These are phyloP conservation scores for Irpex rosettiformis DNA, from an alignment of 1,284 basidiomycete genomes.

Conservation along the genomic window DNA sequence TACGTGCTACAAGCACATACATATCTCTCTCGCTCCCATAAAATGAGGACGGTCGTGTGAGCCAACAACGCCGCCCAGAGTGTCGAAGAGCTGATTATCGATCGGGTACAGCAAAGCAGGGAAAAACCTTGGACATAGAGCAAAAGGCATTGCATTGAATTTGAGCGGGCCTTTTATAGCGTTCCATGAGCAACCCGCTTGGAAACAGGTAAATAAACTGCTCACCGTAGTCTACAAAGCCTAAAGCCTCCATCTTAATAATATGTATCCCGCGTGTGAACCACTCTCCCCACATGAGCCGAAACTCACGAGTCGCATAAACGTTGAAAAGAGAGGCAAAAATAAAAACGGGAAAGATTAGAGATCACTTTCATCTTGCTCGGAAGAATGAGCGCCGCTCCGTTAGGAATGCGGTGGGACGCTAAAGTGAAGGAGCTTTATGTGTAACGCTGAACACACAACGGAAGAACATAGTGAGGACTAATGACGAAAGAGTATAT, in stretches of 20 bases:
- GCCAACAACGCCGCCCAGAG: conserved; percentile 74
- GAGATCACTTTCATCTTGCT: conserved; percentile 58
- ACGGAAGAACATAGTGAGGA: conserved; percentile 1
- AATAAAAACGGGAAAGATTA: conserved; percentile 34
- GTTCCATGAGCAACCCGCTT: neutral
- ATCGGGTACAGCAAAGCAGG: no score
- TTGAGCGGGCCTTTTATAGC: neutral
- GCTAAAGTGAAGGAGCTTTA: conserved; percentile 71
- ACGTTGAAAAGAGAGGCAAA: conserved; percentile 41
- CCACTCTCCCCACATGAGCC: conserved; percentile 37
- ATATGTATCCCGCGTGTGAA: conserved; percentile 58
- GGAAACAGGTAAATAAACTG: neutral
- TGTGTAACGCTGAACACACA: neutral
- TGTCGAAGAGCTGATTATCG: conserved; percentile 65
- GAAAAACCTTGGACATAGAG: neutral
- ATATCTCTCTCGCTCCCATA: conserved; percentile 68
- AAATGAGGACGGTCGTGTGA: conserved; percentile 85
- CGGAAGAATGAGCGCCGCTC: conserved; percentile 77
- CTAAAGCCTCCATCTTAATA: neutral
- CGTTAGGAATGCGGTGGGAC: conserved; percentile 57
- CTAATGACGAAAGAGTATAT: conserved; percentile 22
- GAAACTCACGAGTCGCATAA: conserved; percentile 19
- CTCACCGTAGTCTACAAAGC: conserved; percentile 4
- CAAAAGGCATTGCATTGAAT: conserved; percentile 1
- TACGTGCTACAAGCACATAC: conserved; percentile 10